Evolutionary conservation across 805 yeast genomes (phyloP), one percentile per base, ranked within the genome.

Genomic region (Yarrowia divulgata): DNA sequence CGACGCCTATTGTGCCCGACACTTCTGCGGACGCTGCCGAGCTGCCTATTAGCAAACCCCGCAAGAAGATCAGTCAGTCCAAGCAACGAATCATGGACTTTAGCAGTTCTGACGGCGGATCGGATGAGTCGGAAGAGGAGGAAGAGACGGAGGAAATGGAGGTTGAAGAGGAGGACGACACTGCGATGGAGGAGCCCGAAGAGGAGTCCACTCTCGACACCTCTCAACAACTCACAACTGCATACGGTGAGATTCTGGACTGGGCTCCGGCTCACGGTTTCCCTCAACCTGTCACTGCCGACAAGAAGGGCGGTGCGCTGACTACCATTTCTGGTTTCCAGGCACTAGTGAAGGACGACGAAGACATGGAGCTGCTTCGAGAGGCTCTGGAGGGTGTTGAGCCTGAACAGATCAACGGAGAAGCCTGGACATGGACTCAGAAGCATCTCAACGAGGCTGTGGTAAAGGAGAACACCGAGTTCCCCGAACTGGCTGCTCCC

Each of bases 381-480:
- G 81, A 82, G 68, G 80, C 86, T 0, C 76, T 88, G 12, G 71
- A 74, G 6, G 76, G 74, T 7, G 66, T 73, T 13, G 71, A 67
- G 29, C 73, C 74, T 49, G 76, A 78, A 32, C 77, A 75, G 19
- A 82, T 73, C 35, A 73, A 84, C 73, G 74, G 84, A 5, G 82
- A 82, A 10, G 88, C 84, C 71, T 88, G 92, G 92, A 85, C 89
- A 0, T 90, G 92, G 91, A 86, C 83, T 70, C 83, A 82, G 57
- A 81, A 77, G 68, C 81, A 82, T 52, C 66, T 73, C 13, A 71
- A 71, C 49, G 32, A 58, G 29, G 48, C 57, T 18, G 69, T 57
- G 32, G 67, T 73, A 23, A 54, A 68, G 40, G 62, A 55, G 14
- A 45, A 76, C 72, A 43, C 66, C 8, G 69, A 66, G 16, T 62